Percentiles rank a stretch among this genome's conserved stretches.
Evolutionary conservation across 176 grass and related monocot species (phyloP).

Genomic region (Ananas comosus): DNA sequence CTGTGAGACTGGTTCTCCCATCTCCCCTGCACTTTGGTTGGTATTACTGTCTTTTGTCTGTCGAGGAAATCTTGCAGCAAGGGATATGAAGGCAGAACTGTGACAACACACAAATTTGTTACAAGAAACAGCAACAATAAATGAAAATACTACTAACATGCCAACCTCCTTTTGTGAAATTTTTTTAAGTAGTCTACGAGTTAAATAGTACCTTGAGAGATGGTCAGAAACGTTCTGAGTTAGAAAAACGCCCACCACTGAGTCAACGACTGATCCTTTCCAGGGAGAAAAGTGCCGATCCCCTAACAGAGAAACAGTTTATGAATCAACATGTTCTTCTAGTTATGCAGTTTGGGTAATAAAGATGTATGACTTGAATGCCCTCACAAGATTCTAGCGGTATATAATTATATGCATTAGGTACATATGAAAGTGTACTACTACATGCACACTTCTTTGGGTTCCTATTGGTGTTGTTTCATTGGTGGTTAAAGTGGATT

Average conservation of each 20-base stretch:
- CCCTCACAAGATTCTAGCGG: neutral
- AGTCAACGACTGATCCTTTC: slow-evolving; percentile 84
- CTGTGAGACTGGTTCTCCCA: slow-evolving; percentile 16
- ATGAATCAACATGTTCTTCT: neutral
- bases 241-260: slow-evolving; percentile 73
- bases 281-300: slow-evolving; percentile 70
- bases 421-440: neutral
- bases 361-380: neutral
- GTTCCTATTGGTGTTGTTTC: neutral
- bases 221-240: slow-evolving; percentile 79
- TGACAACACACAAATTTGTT: slow-evolving; percentile 21
- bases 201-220: slow-evolving; percentile 58
- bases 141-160: neutral
- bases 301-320: slow-evolving; percentile 34
- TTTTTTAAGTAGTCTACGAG: neutral
- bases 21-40: slow-evolving; percentile 16
- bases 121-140: neutral
- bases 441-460: neutral
- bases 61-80: slow-evolving; percentile 63
- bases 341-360: neutral
- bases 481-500: neutral
- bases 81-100: slow-evolving; percentile 83
- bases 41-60: slow-evolving; percentile 8
- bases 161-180: neutral
- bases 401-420: neutral